Conservation (phyloP, 495 filamentous ascomycete genomes). For the Neurospora sp. region DNA sequence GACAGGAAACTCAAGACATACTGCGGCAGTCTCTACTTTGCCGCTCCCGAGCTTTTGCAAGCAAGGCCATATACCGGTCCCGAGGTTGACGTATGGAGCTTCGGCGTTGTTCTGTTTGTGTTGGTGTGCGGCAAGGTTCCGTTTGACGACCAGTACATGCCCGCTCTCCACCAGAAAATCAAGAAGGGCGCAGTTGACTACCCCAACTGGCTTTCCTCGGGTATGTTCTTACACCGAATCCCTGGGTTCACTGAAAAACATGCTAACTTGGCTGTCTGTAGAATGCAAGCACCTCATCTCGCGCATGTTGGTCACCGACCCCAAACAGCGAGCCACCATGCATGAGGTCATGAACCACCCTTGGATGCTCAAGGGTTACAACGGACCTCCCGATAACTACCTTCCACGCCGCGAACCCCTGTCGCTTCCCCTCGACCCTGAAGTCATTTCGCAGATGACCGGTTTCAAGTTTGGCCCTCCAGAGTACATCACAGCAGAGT, state of each 20-base stretch:
- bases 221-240: conserved; percentile 38
- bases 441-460: conserved; percentile 85
- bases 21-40: conserved; percentile 97
- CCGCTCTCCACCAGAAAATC: conserved; percentile 95
- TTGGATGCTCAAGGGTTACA: conserved; percentile 95
- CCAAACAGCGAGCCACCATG: conserved; percentile 73
- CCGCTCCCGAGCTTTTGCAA: conserved; percentile 88
- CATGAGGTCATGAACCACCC: conserved; percentile 92
- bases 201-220: conserved; percentile 79
- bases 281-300: conserved; percentile 93
- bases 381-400: conserved; percentile 76
- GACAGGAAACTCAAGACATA: conserved; percentile 78
- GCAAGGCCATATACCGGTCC: conserved; percentile 91
- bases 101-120: conserved; percentile 98
- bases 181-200: conserved; percentile 96
- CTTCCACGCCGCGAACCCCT: conserved; percentile 78
- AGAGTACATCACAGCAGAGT: conserved; percentile 68
- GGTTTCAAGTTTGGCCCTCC: conserved; percentile 93
- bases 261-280: conserved; percentile 30
- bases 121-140: conserved; percentile 96
- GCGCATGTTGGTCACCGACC: conserved; percentile 94
- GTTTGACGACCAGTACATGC: conserved; percentile 99
- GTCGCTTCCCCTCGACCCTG: conserved; percentile 69
- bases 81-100: conserved; percentile 98
- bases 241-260: background rate